Base-by-base conservation (phyloP, 352 stramenopile genomes). In the Blastocystis sp. region DNA sequence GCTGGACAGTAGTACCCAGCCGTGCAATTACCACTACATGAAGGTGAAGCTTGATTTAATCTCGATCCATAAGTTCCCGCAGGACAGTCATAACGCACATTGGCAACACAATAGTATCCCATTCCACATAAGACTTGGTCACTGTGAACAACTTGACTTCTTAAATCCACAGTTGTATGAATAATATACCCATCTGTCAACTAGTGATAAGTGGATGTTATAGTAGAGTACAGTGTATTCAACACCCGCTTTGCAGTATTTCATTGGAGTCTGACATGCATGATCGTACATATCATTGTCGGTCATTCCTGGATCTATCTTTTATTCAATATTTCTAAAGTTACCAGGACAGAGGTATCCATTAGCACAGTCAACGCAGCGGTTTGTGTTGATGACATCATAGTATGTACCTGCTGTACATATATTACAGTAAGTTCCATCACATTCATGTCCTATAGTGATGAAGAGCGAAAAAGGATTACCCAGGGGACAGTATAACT, bases 211-310 rank as follows among this genome's bases (percentile, higher is more conserved):
- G n/a, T n/a, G n/a, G n/a, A n/a, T n/a, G n/a, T n/a, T n/a, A n/a
- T n/a, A n/a, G n/a, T n/a, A n/a, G n/a, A 7, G 7, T 84, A 78
- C 53, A 27, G 37, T 35, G 15, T 66, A 30, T 84, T 84, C 53
- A 56, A 35, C 6, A 44, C 73, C 33, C 3, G 35, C 24, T 51
- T 37, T n/a, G 51, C 73, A 84, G 27, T 68, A 84, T 6, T 42
- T 51, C 22, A 42, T 22, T 53, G 73, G 58, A 5, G n/a, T 24
- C 22, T 66, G 58, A 48, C 73, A 84, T 53, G 42, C 42, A 68
- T 84, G 51, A 27, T 84, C 48, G n/a, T 84, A 84, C 73, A 84
- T 84, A 11, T 66, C 48, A n/a, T 66, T 27, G 1, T 84, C 73
- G 5, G 44, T 68, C 54, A 64, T 84, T 64, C 48, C 53, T 27